Evolutionary conservation across 208 protist genomes (phyloP).

Genomic region (Wallacemonas sp.): DNA sequence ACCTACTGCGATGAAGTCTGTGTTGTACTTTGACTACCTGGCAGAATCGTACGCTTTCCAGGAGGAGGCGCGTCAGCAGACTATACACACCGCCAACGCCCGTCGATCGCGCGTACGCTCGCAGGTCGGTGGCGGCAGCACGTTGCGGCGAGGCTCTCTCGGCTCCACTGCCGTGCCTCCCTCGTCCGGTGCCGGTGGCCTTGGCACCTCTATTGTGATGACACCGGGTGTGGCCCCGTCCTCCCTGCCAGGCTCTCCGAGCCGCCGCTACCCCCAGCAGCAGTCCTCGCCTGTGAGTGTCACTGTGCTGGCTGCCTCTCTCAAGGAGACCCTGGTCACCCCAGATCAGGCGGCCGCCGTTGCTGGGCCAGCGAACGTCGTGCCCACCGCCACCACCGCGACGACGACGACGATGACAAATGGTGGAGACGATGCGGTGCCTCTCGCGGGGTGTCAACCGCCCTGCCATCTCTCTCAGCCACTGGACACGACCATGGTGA

Average conservation of each 20-base stretch:
- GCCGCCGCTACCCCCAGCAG: not conserved
- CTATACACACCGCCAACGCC: not conserved
- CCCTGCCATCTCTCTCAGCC: not conserved
- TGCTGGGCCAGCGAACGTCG: not conserved
- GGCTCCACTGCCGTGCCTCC: not conserved
- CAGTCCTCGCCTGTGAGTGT: not conserved
- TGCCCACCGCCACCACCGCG: too few species aligned
- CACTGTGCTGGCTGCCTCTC: not conserved
- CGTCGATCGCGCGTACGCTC: slow-evolving; percentile 4
- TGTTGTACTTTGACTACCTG: slow-evolving; percentile 37
- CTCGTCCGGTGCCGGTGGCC: too few species aligned
- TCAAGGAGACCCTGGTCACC: not conserved
- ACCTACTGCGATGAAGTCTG: not conserved
- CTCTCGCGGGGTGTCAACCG: not conserved
- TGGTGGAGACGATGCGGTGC: too few species aligned
- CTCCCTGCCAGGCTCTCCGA: too few species aligned
- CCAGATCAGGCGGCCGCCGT: not conserved
- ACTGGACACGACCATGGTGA: slow-evolving; percentile 1
- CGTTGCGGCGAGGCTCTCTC: not conserved
- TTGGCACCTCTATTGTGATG: too few species aligned
- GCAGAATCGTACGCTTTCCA: slow-evolving; percentile 23
- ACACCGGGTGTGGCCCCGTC: too few species aligned
- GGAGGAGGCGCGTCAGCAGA: not conserved
- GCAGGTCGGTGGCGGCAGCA: too few species aligned
- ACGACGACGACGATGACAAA: too few species aligned